Conservation (phyloP, 2,329 filamentous ascomycete species). For the Dryadomyces sulphureus region DNA sequence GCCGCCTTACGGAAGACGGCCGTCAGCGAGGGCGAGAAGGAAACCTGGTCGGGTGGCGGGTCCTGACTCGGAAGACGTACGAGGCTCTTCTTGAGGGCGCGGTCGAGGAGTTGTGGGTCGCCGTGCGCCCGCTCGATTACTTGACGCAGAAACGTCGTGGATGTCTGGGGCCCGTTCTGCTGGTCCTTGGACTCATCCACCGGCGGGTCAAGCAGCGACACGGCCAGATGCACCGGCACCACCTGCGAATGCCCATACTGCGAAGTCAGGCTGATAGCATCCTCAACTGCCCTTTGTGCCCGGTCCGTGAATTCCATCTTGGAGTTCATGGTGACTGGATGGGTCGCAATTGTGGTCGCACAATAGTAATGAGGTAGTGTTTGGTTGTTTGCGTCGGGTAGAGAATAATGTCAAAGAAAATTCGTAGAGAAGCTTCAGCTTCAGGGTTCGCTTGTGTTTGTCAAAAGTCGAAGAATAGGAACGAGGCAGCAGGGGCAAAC, state of each 20-base stretch:
- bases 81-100: slow-evolving; percentile 78
- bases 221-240: slow-evolving; percentile 76
- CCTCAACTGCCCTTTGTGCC: slow-evolving; percentile 77
- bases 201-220: slow-evolving; percentile 62
- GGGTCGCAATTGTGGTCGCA: not conserved
- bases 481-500: not conserved
- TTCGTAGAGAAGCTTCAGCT: not conserved
- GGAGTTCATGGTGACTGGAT: slow-evolving; percentile 42
- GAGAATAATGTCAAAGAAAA: too few species aligned
- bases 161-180: slow-evolving; percentile 54
- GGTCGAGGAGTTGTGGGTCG: slow-evolving; percentile 77
- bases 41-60: slow-evolving; percentile 78
- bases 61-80: slow-evolving; percentile 90
- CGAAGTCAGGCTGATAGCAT: slow-evolving; percentile 75
- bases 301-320: slow-evolving; percentile 88
- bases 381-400: not conserved
- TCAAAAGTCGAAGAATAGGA: not conserved
- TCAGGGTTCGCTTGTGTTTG: not conserved
- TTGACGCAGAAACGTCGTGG: slow-evolving; percentile 77
- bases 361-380: not conserved
- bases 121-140: slow-evolving; percentile 89
- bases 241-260: slow-evolving; percentile 88
- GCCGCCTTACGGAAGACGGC: slow-evolving; percentile 71
- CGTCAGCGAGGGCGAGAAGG: slow-evolving; percentile 67
- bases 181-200: slow-evolving; percentile 69